Evolutionary conservation across 169 alveolate genomes (phyloP), one percentile per base, ranked within the genome.

Genomic region (Neospora caninum): DNA sequence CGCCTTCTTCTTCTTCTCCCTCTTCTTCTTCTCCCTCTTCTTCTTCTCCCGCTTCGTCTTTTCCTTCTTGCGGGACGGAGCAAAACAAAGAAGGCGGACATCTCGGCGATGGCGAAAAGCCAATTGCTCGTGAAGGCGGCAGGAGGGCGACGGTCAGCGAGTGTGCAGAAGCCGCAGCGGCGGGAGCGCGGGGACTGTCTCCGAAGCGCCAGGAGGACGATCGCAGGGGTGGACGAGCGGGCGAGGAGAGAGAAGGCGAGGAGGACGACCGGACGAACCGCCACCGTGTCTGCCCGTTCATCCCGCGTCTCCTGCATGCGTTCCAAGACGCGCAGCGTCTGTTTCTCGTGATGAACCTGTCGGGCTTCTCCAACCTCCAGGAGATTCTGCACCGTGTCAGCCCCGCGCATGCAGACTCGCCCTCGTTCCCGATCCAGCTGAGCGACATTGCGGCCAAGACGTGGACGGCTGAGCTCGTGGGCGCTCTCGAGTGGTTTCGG

Each of bases 381-480:
- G 86, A 78, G n/a, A 78, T 78, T 78, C 86, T 78, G 7, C 86
- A 16, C 29, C 86, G 86, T 0, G 86, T 78, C 43, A 78, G 86
- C 31, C 86, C 86, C 20, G 45, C 86, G 39, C 39, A 18, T 20
- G 45, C 86, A 16, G 20, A 13, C 20, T 20, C 86, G 29, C 42
- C 86, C 20, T n/a, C 86, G 39, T 38, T 9, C 4, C 86, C 31
- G 22, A n/a, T 78, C 31, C 86, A 38, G 49, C 45, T 78, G 29
- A 78, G 49, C 22, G 86, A 20, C 7, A 88, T 67, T 39, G 95
- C 95, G 0, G 95, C 92, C 36, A 54, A 89, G 54, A 89, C 87
- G 41, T 92, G 95, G 95, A 91, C 80, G 0, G 95, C 92, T 9
- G 95, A 92, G 39, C 54, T 41, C 22, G 95, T 58, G 36, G 95